Evolutionary conservation across 768 basidiomycete species (phyloP).

Genomic region (Baorangia bicolor): DNA sequence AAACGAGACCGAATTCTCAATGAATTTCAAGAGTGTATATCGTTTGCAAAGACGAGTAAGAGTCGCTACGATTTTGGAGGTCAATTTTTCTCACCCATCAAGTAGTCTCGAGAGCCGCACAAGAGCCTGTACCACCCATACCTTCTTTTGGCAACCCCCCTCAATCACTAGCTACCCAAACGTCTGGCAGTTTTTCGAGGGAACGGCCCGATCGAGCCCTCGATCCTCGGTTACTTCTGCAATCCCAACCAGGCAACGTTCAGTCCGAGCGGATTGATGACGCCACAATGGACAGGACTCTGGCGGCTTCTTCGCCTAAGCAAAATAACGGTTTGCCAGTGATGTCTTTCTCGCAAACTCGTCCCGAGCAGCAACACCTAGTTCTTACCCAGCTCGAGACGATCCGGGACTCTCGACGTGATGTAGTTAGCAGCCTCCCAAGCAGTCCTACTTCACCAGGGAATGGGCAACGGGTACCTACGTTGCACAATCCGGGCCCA

Average conservation of each 20-base stretch:
- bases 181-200: neutral
- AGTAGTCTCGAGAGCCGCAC: conserved; percentile 57
- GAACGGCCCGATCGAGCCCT: conserved; percentile 24
- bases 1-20: conserved; percentile 61
- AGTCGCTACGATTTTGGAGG: neutral
- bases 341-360: conserved; percentile 4
- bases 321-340: conserved; percentile 4
- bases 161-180: conserved; percentile 20
- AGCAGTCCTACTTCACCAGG: conserved; percentile 5
- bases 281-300: neutral
- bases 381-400: neutral
- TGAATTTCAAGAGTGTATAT: conserved; percentile 82
- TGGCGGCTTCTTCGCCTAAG: neutral
- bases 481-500: conserved; percentile 19
- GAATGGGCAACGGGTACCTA: conserved; percentile 17
- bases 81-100: conserved; percentile 3
- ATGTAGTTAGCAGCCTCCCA: neutral
- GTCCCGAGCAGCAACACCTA: conserved; percentile 1
- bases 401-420: conserved; percentile 2
- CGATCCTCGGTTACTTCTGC: conserved; percentile 15
- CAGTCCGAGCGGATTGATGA: neutral
- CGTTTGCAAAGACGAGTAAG: conserved; percentile 74
- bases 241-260: neutral
- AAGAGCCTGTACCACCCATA: conserved; percentile 67
- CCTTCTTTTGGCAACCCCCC: conserved; percentile 44